Conservation (phyloP, 1,284 basidiomycete genomes). For the Porodaedalea pini region DNA sequence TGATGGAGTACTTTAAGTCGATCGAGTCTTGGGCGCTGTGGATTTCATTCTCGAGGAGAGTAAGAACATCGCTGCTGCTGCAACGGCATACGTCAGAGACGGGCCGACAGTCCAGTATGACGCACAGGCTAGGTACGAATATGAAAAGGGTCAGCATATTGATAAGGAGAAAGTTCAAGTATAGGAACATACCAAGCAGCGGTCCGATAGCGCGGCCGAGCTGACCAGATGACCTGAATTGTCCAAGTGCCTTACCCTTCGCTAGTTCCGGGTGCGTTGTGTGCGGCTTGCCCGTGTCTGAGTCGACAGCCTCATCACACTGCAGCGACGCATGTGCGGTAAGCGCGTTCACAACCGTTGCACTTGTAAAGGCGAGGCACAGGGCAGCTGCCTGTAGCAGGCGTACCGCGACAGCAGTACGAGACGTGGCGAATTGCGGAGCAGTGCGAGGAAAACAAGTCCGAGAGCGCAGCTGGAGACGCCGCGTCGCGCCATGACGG, state of each 20-base stretch:
- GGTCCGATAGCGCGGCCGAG: constrained; percentile 88
- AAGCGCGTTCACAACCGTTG: constrained; percentile 87
- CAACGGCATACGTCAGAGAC: constrained; percentile 65
- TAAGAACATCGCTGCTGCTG: constrained; percentile 61
- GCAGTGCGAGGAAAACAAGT: constrained; percentile 68
- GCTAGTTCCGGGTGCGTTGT: constrained; percentile 62
- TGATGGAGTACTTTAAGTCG: constrained; percentile 20
- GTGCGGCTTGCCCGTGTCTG: constrained; percentile 50
- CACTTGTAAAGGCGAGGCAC: constrained; percentile 84
- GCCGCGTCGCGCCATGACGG: constrained; percentile 74
- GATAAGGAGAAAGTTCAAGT: constrained; percentile 18
- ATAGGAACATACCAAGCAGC: constrained; percentile 58
- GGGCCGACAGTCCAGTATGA: constrained; percentile 89
- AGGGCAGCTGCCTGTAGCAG: constrained; percentile 74
- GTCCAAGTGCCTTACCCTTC: constrained; percentile 81
- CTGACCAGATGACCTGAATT: constrained; percentile 85
- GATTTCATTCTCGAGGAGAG: constrained; percentile 50
- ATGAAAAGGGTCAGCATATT: background rate
- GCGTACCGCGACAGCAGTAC: constrained; percentile 45
- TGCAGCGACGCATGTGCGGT: constrained; percentile 84
- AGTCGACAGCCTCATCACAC: constrained; percentile 70
- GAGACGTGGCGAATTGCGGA: constrained; percentile 49
- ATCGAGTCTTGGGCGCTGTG: constrained; percentile 31
- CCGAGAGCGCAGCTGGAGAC: constrained; percentile 67
- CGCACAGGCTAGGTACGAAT: constrained; percentile 56